Evolutionary conservation across 148 eudicot genomes (phyloP).

Genomic region (Fagopyrum tataricum): DNA sequence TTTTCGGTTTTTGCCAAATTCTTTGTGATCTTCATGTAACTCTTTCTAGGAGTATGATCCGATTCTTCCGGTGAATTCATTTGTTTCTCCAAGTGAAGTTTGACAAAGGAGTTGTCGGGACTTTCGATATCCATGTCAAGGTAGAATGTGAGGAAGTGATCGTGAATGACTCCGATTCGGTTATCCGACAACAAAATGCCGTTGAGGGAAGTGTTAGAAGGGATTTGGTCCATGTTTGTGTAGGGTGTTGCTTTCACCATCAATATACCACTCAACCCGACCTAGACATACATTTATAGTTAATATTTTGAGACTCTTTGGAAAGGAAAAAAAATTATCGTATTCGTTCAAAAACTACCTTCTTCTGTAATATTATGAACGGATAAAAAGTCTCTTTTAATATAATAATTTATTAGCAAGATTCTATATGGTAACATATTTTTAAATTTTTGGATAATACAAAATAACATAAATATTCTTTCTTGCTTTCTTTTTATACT

Average conservation of each 20-base stretch:
- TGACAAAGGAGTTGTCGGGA: conserved; percentile 68
- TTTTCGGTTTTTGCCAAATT: conserved; percentile 77
- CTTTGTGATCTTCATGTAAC: conserved; percentile 76
- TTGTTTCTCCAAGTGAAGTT: conserved; percentile 55
- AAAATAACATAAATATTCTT: too few species aligned
- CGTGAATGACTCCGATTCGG: conserved; percentile 82
- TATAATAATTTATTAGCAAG: too few species aligned
- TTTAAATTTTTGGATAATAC: too few species aligned
- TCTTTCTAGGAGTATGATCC: conserved; percentile 44
- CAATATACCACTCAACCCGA: conserved; percentile 86
- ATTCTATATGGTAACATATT: too few species aligned
- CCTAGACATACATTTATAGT: conserved; percentile 34
- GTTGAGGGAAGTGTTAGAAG: conserved; percentile 44
- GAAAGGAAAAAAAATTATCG: too few species aligned
- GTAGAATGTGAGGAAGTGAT: conserved; percentile 74
- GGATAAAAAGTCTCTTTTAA: too few species aligned
- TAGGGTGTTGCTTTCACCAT: conserved; percentile 81
- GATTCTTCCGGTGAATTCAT: conserved; percentile 36
- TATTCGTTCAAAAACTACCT: too few species aligned
- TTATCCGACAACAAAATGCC: conserved; percentile 87
- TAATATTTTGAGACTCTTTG: too few species aligned
- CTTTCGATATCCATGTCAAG: conserved; percentile 93
- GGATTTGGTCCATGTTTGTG: conserved; percentile 65
- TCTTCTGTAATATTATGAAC: too few species aligned
- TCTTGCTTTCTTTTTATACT: too few species aligned